Evolutionary conservation across 2,329 filamentous ascomycete genomes (phyloP), one percentile per base, ranked within the genome.

Genomic region (Sporothrix brunneoviolacea): DNA sequence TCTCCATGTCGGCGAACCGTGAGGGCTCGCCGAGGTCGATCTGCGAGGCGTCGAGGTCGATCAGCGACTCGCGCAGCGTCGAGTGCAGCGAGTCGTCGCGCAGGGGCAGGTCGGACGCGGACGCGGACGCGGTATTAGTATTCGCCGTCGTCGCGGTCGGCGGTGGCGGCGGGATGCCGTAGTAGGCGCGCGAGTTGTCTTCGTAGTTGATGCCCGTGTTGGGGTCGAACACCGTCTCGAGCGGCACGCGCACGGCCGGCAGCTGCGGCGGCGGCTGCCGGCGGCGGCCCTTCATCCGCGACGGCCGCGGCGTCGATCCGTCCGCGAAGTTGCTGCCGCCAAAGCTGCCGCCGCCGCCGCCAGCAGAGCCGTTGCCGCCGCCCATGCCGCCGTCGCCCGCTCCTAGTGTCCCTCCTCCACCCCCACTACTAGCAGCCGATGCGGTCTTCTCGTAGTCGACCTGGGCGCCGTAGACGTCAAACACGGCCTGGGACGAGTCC

Each of bases 181-280:
- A 84, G 58, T 83, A 82, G 36, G 70, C 70, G 27, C 77, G 70
- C 16, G 79, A 80, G 55, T 84, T 83, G 53, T 84, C 80, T 21
- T 81, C 74, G 55, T 84, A 84, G 54, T 74, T 81, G 2, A 79
- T 79, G 30, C 81, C 75, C 0, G 81, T 83, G 60, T 83, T 80
- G 5, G 80, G 80, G 52, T 84, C 81, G 59, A 84, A 84, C 0
- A 84, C 69, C 55, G 82, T 83, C 56, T 84, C 80, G 4, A 84
- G 64, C 0, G 81, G 81, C 9, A 72, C 79, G 55, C 75, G 78
- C 54, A 80, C 67, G 1, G 76, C 75, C 2, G 78, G 75, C 6
- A 83, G 67, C 22, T 81, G 76, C 4, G 80, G 80, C 0, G 79
- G 79, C 16, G 77, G 75, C 48, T 76, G 69, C 16, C 80, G 72